Conservation (phyloP, 768 basidiomycete genomes). For the Lepiota venenata region DNA sequence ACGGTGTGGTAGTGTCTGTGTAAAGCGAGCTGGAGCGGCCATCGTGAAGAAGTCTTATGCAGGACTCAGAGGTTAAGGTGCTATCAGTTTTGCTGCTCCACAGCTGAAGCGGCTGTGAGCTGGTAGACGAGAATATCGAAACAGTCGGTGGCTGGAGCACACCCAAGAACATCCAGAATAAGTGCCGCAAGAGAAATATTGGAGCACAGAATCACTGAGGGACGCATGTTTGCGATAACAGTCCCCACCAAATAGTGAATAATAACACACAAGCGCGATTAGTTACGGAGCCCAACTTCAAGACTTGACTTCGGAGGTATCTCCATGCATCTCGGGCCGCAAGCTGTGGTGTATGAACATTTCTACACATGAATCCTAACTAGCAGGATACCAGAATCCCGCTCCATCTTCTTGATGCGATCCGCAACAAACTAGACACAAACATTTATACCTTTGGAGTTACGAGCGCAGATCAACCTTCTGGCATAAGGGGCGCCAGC, state of each 20-base stretch:
- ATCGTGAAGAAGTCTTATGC: slow-evolving; percentile 63
- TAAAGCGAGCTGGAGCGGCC: slow-evolving; percentile 48
- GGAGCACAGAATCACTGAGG: too few relatives aligned
- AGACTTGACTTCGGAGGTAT: not conserved
- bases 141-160: slow-evolving; percentile 59
- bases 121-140: slow-evolving; percentile 77
- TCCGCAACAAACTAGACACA: not conserved
- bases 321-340: not conserved
- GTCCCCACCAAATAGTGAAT: too few relatives aligned
- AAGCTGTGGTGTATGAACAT: not conserved
- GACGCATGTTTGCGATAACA: too few relatives aligned
- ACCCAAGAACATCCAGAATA: slow-evolving; percentile 46
- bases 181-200: too few relatives aligned
- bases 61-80: slow-evolving; percentile 48
- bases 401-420: not conserved
- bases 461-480: too few relatives aligned
- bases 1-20: slow-evolving; percentile 33
- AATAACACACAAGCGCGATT: too few relatives aligned
- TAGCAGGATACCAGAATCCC: not conserved
- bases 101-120: slow-evolving; percentile 55
- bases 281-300: too few relatives aligned
- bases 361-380: not conserved
- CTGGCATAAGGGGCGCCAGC: too few relatives aligned
- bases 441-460: too few relatives aligned
- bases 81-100: slow-evolving; percentile 49